phyloP scores from a whole-genome alignment of 2,329 filamentous ascomycete genomes.

The Falciphora oryzae region DNA sequence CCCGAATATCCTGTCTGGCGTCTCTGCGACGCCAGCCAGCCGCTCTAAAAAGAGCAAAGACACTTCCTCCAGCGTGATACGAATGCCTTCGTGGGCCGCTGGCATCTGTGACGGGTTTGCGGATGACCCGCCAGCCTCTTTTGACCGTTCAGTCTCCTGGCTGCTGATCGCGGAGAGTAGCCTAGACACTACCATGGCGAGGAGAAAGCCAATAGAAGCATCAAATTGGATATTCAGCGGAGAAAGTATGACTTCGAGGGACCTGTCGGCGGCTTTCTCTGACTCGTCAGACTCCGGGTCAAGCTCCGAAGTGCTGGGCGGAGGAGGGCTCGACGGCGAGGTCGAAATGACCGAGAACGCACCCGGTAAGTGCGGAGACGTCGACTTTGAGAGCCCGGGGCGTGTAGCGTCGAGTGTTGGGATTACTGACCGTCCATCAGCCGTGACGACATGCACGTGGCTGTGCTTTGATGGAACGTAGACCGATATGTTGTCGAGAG shows the following conservation, averaged over 20 bases:
- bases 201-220: conserved; percentile 48
- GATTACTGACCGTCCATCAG: conserved; percentile 2
- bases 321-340: conserved; percentile 3
- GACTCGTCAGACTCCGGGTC: background rate
- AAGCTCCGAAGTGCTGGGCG: background rate
- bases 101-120: conserved; percentile 12
- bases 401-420: background rate
- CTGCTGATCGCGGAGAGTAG: conserved; percentile 37
- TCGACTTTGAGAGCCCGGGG: conserved; percentile 1
- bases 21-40: conserved; percentile 46
- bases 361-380: conserved; percentile 50
- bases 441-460: conserved; percentile 29
- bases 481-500: conserved; percentile 43
- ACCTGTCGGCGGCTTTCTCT: conserved; percentile 23
- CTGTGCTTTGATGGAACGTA: conserved; percentile 48
- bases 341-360: conserved; percentile 49
- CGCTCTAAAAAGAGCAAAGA: conserved; percentile 52
- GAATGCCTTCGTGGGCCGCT: conserved; percentile 28
- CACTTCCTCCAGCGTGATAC: conserved; percentile 41
- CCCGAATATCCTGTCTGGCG: conserved; percentile 38
- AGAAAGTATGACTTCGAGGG: conserved; percentile 45
- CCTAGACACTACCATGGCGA: conserved; percentile 45
- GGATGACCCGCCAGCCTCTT: conserved; percentile 6
- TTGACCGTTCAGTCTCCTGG: conserved; percentile 22
- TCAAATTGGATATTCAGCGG: conserved; percentile 50